Evolutionary conservation across 495 filamentous ascomycete genomes (phyloP), one percentile per base, ranked within the genome.

Genomic region (Trichoderma asperelloides): DNA sequence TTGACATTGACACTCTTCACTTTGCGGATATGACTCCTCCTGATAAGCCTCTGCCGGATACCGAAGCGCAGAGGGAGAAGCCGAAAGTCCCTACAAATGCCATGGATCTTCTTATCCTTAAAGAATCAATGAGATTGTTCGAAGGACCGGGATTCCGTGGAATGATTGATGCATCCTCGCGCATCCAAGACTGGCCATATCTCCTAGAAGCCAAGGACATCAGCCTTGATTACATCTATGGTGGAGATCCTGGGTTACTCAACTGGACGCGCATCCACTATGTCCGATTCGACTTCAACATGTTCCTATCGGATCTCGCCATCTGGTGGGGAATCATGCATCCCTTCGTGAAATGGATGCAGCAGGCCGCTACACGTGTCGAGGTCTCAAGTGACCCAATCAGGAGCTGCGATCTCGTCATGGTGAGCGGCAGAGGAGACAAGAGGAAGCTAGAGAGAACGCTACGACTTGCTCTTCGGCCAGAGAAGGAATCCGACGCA

Each of bases 111-210:
- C 55, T 60, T 25, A 60, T 60, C 2, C 55, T 60, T 11, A 60
- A 60, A 30, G 55, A 60, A 25, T 27, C 23, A 0, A 8, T 28
- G 55, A 28, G 5, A 23, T 11, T 13, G 23, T 60, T 60, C 13
- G 12, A 55, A 7, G 55, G 55, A 25, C 55, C 55, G 8, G 55
- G 55, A 25, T 60, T 60, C 23, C 27, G 55, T 23, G 23, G 2
- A 28, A 60, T 60, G 55, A 28, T 60, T 60, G 23, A 60, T 25
- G 55, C 55, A 28, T 28, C 23, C 55, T 13, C 23, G 9, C 55
- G 55, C 55, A 60, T 28, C 55, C 55, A 60, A 25, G 55, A 60
- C 55, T 60, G 55, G 55, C 55, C 55, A 0, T 60, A 60, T 60
- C 23, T 60, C 9, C 55, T 60, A 6, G 55, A 60, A 30, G 23